A percentile compares a stretch with the other conserved stretches of the same genome.
These are phyloP conservation scores for Tricholoma bakamatsutake DNA, from an alignment of 768 basidiomycete species.

Conservation along the genomic window DNA sequence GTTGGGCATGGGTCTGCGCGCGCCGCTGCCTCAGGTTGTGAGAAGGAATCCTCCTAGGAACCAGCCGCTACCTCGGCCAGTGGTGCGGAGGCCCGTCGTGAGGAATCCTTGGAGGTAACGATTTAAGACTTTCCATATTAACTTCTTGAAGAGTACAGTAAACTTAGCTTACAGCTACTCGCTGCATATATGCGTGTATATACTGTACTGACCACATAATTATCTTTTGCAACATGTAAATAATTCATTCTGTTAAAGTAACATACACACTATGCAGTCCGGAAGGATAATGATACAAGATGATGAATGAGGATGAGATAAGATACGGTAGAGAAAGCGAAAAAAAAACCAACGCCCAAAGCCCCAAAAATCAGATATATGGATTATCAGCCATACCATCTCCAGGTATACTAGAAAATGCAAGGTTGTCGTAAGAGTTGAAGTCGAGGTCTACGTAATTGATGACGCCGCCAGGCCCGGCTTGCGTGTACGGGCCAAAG, in stretches of 20 bases:
- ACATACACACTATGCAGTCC: not conserved
- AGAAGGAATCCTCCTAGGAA: not conserved
- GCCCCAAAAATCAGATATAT: not conserved
- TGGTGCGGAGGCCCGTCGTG: not conserved
- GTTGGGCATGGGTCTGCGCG: not conserved
- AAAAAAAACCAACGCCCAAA: not conserved
- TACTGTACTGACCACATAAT: not conserved
- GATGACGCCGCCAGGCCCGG: constrained; percentile 8
- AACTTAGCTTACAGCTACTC: too few species aligned
- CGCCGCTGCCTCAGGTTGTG: not conserved
- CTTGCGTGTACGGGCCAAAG: constrained; percentile 8
- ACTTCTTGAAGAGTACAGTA: too few species aligned
- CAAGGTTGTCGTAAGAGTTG: constrained; percentile 6
- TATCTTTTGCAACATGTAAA: not conserved
- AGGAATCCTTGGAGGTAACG: not conserved
- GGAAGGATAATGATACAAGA: not conserved
- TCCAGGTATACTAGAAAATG: constrained; percentile 1
- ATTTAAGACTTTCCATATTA: too few species aligned
- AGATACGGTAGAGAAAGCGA: not conserved
- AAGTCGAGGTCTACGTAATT: constrained; percentile 14
- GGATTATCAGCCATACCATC: constrained; percentile 1
- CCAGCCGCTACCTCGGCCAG: too few species aligned
- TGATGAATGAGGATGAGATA: not conserved
- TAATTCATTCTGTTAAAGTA: not conserved
- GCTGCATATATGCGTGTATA: not conserved